Conservation (phyloP, 2,329 filamentous ascomycete species). For the Macrophomina phaseolina region DNA sequence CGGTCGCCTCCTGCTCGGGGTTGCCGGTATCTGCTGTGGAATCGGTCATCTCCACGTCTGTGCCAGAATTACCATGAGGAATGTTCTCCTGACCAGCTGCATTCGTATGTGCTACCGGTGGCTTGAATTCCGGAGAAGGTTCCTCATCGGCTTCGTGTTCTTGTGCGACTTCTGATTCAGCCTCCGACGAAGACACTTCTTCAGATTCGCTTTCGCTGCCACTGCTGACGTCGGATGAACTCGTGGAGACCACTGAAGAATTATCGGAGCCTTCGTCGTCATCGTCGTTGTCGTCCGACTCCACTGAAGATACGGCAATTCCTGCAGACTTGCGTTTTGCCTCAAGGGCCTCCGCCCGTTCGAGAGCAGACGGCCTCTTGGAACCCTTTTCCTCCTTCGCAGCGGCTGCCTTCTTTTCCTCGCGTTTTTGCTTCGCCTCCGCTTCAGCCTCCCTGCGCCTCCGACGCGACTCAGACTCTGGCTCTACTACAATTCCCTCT, state of each 20-base stretch:
- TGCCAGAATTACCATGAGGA: constrained; percentile 10
- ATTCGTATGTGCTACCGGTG: constrained; percentile 25
- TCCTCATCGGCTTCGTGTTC: constrained; percentile 31
- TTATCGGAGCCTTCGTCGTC: constrained; percentile 30
- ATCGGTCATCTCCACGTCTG: constrained; percentile 25
- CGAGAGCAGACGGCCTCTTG: constrained; percentile 26
- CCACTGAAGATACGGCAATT: not conserved
- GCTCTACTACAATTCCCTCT: constrained; percentile 76
- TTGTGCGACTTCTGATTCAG: constrained; percentile 31
- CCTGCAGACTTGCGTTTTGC: constrained; percentile 11
- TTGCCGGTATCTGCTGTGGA: constrained; percentile 4
- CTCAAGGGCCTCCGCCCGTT: constrained; percentile 16
- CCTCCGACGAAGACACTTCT: constrained; percentile 31
- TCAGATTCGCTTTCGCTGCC: constrained; percentile 20
- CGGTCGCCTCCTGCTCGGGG: constrained; percentile 19
- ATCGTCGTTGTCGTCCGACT: constrained; percentile 13
- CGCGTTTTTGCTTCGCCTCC: constrained; percentile 20
- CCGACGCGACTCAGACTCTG: constrained; percentile 40
- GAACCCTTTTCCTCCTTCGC: constrained; percentile 28
- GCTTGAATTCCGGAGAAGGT: constrained; percentile 31
- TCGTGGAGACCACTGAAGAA: constrained; percentile 45
- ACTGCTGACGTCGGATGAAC: constrained; percentile 39
- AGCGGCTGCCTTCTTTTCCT: constrained; percentile 1
- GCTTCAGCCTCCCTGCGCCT: constrained; percentile 26
- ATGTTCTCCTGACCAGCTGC: constrained; percentile 29